Base-by-base conservation (phyloP, 371 early-diverging fungal genomes). In the Lichtheimia ornata region DNA sequence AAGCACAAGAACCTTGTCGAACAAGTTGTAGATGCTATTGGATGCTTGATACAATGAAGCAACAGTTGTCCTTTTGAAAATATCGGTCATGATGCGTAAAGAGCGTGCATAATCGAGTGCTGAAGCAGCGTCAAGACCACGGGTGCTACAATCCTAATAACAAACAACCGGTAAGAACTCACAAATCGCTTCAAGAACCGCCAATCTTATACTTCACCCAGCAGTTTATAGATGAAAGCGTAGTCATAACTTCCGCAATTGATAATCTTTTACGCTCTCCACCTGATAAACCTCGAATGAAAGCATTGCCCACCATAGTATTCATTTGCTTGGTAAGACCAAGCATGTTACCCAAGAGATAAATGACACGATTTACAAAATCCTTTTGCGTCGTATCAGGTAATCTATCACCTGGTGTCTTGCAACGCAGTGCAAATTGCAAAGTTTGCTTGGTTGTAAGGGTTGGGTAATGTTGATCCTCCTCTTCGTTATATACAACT, bases 111-210 rank as follows among this genome's bases (percentile, higher is more conserved):
- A 90, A 67, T 92, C 91, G 0, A 92, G 78, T 15, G 97, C 94
- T 18, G 92, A 93, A 41, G 93, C 88, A 12, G 94, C 87, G 76
- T 98, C 98, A 20, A 98, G 79, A 58, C 97, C 96, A 62, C 90
- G 87, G 1, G 93, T 94, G 41, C 92, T 88, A 30, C 92, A 94
- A 64, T 96, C 95, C 22, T 22, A 22, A 22, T 22, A 22, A 22
- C 22, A 22, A 22, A 22, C 1, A 22, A 22, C 22, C 22, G 22
- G 22, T 22, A 1, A 22, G 22, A 22, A 22, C 22, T 2, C 22
- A 22, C 22, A 22, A 22, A 22, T 22, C 22, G 22, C 22, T n/a
- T n/a, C n/a, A n/a, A n/a, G n/a, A n/a, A n/a, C n/a, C n/a, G n/a
- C n/a, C n/a, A n/a, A n/a, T n/a, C n/a, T n/a, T n/a, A n/a, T n/a